phyloP scores from a whole-genome alignment of 257 asterid genomes.

The Cordia subcordata region DNA sequence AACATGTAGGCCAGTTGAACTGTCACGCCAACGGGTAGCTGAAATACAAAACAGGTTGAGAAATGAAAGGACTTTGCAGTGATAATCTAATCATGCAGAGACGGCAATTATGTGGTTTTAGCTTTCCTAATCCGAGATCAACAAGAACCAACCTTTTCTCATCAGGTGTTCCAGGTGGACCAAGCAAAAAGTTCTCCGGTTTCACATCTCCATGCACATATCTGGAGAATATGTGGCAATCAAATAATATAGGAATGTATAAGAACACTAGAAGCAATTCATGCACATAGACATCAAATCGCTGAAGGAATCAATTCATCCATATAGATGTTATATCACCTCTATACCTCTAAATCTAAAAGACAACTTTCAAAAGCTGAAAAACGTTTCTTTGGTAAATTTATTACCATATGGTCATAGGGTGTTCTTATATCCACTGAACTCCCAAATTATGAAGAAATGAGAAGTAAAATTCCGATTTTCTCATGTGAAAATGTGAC shows the following conservation, averaged over 20 bases:
- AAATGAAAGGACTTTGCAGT: not conserved
- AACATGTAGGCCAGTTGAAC: conserved; percentile 54
- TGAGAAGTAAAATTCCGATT: too few species aligned
- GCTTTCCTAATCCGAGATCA: conserved; percentile 75
- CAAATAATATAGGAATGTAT: not conserved
- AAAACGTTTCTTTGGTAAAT: too few species aligned
- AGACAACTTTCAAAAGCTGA: too few species aligned
- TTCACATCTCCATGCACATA: conserved; percentile 78
- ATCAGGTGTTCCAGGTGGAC: conserved; percentile 70
- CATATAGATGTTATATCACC: too few species aligned
- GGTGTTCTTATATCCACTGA: too few species aligned
- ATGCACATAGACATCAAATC: too few species aligned
- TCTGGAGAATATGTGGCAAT: conserved; percentile 24
- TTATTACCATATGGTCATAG: too few species aligned
- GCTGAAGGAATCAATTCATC: too few species aligned
- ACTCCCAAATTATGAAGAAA: too few species aligned
- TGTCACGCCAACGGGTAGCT: conserved; percentile 75
- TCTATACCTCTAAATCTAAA: too few species aligned
- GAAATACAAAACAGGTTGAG: conserved; percentile 13
- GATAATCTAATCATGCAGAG: not conserved
- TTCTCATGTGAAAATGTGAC: too few species aligned
- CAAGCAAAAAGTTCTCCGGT: conserved; percentile 79
- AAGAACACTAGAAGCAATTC: too few species aligned
- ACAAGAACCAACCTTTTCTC: conserved; percentile 68
- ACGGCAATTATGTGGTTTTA: not conserved